Evolutionary conservation across 805 yeast species (phyloP).

Genomic region (Spathaspora boniae): DNA sequence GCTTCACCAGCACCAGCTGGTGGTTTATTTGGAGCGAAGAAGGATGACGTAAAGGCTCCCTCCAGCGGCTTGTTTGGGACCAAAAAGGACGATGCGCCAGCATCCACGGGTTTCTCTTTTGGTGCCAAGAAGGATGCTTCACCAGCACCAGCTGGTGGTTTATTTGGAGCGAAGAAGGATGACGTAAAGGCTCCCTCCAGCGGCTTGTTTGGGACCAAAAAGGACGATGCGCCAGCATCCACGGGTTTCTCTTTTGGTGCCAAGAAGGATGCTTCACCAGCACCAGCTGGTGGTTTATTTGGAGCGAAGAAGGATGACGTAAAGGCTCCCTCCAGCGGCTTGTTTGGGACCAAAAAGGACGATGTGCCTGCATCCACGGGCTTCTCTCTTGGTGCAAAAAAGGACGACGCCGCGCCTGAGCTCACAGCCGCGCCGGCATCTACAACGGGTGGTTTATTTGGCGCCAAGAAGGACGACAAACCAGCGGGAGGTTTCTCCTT

Average conservation of each 20-base stretch:
- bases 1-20: constrained; percentile 17
- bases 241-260: constrained; percentile 16
- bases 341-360: constrained; percentile 7
- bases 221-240: constrained; percentile 6
- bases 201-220: constrained; percentile 9
- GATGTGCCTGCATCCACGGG: constrained; percentile 1
- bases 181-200: too few species aligned
- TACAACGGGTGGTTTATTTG: constrained; percentile 13
- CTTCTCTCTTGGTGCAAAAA: constrained; percentile 14
- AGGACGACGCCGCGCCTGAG: constrained; percentile 11
- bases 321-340: too few species aligned
- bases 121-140: constrained; percentile 22
- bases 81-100: constrained; percentile 7
- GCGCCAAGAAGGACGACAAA: constrained; percentile 11
- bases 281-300: constrained; percentile 16
- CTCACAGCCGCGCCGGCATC: constrained; percentile 2
- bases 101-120: constrained; percentile 7
- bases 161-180: constrained; percentile 25
- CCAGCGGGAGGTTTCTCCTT: constrained; percentile 5
- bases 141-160: constrained; percentile 14
- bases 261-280: constrained; percentile 19
- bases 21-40: constrained; percentile 23
- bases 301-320: constrained; percentile 24
- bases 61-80: constrained; percentile 9
- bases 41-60: constrained; percentile 18